Percentiles rank a stretch among this genome's conserved stretches.
These are phyloP conservation scores for Saccharum officinarum DNA, from an alignment of 176 grass and related monocot species.

Conservation along the genomic window DNA sequence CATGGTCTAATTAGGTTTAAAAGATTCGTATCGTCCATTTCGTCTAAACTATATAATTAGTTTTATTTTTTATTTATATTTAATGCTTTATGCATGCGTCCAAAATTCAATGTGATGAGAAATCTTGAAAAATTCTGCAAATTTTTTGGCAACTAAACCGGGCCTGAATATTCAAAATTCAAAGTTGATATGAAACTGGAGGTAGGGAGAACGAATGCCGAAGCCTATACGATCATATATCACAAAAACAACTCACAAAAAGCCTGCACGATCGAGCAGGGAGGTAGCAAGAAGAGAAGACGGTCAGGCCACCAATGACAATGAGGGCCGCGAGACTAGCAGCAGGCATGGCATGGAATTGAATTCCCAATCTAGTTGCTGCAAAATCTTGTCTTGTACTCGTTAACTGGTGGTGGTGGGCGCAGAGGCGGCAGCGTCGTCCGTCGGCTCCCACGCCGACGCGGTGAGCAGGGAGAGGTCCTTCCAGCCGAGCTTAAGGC, in stretches of 20 bases:
- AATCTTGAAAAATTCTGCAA: too few species aligned
- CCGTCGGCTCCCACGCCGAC: constrained; percentile 65
- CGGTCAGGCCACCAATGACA: background rate
- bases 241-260: constrained; percentile 25
- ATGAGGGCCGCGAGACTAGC: background rate
- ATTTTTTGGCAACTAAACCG: too few species aligned
- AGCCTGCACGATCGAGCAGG: background rate
- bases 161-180: background rate
- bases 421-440: background rate
- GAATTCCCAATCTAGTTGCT: background rate
- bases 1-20: too few species aligned
- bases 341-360: background rate
- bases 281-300: background rate
- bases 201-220: constrained; percentile 19
- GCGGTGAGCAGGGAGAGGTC: constrained; percentile 90
- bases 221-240: constrained; percentile 26
- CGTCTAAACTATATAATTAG: too few species aligned
- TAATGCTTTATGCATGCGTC: too few species aligned
- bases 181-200: background rate
- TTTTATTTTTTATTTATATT: too few species aligned
- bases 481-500: constrained; percentile 91
- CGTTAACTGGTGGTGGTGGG: background rate
- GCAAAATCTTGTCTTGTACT: background rate
- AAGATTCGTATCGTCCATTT: too few species aligned
- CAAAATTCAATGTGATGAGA: too few species aligned